Conservation (phyloP, 495 filamentous ascomycete genomes). For the Daldinia vernicosa region DNA sequence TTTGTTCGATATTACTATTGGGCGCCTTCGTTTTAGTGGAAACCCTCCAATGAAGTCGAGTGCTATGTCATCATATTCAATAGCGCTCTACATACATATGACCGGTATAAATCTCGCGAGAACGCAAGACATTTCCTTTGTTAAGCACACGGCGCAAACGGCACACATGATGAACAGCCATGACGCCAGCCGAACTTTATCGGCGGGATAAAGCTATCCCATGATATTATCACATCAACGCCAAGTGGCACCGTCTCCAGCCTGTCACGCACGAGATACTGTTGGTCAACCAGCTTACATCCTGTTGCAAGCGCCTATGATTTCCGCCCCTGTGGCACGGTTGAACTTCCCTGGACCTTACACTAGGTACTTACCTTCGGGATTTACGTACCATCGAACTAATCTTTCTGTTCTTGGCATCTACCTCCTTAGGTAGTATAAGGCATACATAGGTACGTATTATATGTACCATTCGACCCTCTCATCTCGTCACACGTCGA, state of each 20-base stretch:
- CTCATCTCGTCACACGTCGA: constrained; percentile 20
- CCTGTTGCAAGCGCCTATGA: constrained; percentile 24
- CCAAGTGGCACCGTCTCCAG: constrained; percentile 19
- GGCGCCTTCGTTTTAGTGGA: neutral
- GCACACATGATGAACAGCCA: constrained; percentile 8
- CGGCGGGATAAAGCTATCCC: constrained; percentile 5
- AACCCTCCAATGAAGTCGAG: neutral
- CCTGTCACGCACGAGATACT: constrained; percentile 15
- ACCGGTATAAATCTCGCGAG: constrained; percentile 5
- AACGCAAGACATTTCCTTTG: constrained; percentile 6
- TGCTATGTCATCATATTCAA: constrained; percentile 9
- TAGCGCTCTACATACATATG: neutral
- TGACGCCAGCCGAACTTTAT: constrained; percentile 1
- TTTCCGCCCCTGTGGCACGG: constrained; percentile 19
- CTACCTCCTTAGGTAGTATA: neutral
- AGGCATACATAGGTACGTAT: constrained; percentile 11
- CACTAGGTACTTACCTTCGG: constrained; percentile 1
- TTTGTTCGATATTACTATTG: constrained; percentile 1
- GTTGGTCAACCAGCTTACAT: constrained; percentile 9
- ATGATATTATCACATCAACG: constrained; percentile 26
- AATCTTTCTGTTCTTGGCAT: constrained; percentile 16
- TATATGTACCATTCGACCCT: neutral
- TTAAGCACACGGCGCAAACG: constrained; percentile 4
- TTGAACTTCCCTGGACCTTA: neutral
- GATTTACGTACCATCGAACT: constrained; percentile 13